A percentile compares a stretch with the other conserved stretches of the same genome.
Conservation (phyloP, 192 early-diverging fungal species). For the Pilobolus umbonatus region DNA sequence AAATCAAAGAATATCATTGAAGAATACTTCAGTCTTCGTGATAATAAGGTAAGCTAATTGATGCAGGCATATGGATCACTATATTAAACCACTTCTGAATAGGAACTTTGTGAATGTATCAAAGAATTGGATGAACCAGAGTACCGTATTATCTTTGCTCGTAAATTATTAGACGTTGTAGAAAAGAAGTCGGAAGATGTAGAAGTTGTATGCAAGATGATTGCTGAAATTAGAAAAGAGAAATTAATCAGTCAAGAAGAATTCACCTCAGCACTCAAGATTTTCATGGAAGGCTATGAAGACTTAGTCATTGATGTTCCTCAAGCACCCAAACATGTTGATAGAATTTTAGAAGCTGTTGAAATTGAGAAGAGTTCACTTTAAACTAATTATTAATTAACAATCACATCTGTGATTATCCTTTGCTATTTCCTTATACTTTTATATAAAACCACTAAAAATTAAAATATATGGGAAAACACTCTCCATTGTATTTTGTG, state of each 20-base stretch:
- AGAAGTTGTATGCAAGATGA: slow-evolving; percentile 14
- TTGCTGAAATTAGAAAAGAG: slow-evolving; percentile 15
- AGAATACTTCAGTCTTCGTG: slow-evolving; percentile 30
- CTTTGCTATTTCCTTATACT: too few species aligned
- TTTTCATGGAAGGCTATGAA: slow-evolving; percentile 31
- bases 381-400: too few species aligned
- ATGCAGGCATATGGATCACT: background rate
- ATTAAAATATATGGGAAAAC: too few species aligned
- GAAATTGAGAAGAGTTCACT: too few species aligned
- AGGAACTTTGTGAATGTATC: slow-evolving; percentile 24
- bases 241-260: slow-evolving; percentile 16
- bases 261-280: slow-evolving; percentile 19
- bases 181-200: slow-evolving; percentile 27
- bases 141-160: slow-evolving; percentile 10
- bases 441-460: too few species aligned
- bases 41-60: slow-evolving; percentile 24
- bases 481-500: too few species aligned
- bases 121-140: slow-evolving; percentile 22
- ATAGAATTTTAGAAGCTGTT: slow-evolving; percentile 19
- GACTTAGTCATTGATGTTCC: slow-evolving; percentile 37
- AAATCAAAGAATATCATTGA: slow-evolving; percentile 30
- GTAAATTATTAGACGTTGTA: slow-evolving; percentile 18
- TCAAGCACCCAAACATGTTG: slow-evolving; percentile 30
- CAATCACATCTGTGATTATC: too few species aligned
- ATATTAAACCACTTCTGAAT: background rate